These are phyloP conservation scores for Dimocarpus longan DNA, from an alignment of 345 rosid genomes.

Conservation along the genomic window DNA sequence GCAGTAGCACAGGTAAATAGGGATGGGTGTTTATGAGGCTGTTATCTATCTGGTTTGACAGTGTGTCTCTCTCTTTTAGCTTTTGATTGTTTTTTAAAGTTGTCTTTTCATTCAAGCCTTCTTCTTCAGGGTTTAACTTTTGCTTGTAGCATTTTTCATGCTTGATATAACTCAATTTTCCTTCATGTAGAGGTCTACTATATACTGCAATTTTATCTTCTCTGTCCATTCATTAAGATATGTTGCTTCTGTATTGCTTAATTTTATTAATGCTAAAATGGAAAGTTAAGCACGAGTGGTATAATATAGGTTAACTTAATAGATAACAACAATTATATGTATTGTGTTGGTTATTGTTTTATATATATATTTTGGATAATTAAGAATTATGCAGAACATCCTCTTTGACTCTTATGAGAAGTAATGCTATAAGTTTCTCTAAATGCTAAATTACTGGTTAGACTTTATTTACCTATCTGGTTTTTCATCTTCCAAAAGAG, in stretches of 20 bases:
- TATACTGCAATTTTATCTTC: not conserved
- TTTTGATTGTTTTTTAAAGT: slow-evolving; percentile 1
- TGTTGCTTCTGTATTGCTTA: not conserved
- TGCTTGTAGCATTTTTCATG: not conserved
- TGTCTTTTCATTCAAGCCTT: not conserved
- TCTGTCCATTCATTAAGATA: not conserved
- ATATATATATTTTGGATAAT: not conserved
- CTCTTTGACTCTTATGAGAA: not conserved
- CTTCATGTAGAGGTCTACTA: not conserved
- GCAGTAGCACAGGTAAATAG: slow-evolving; percentile 81
- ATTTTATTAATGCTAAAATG: not conserved
- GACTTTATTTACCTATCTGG: not conserved
- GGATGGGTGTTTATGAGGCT: not conserved
- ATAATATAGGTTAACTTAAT: not conserved
- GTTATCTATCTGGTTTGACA: slow-evolving; percentile 9
- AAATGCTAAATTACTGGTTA: not conserved
- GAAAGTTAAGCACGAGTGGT: not conserved
- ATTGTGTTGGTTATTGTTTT: too few species aligned
- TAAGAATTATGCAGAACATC: not conserved
- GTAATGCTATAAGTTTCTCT: not conserved
- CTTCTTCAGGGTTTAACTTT: slow-evolving; percentile 4
- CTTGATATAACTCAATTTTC: not conserved
- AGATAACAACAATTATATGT: not conserved
- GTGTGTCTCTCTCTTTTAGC: not conserved
- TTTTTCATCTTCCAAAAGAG: not conserved